A percentile compares a stretch with the other conserved stretches of the same genome.
These are phyloP conservation scores for Apiospora kogelbergensis DNA, from an alignment of 2,329 filamentous ascomycete genomes.

Conservation along the genomic window DNA sequence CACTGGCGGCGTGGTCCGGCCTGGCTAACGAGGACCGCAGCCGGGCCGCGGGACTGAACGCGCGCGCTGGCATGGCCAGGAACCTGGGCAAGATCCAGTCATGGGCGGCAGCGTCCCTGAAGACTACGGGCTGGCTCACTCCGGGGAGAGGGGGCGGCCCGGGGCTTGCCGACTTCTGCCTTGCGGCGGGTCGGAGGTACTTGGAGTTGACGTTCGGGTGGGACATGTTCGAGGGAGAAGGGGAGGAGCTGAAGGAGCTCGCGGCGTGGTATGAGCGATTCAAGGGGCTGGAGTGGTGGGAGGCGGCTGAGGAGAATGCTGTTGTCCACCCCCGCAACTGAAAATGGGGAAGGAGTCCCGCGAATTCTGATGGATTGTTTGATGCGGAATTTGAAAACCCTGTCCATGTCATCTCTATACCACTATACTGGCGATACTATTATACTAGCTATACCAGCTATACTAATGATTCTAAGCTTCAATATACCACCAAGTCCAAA, in stretches of 20 bases:
- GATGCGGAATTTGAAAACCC: not conserved
- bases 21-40: constrained; percentile 18
- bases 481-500: too few species aligned
- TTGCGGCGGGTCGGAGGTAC: constrained; percentile 20
- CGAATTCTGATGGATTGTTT: not conserved
- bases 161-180: constrained; percentile 19
- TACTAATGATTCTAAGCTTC: too few species aligned
- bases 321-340: constrained; percentile 15
- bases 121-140: constrained; percentile 21
- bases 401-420: too few species aligned
- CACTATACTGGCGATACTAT: too few species aligned
- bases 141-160: constrained; percentile 18
- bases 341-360: constrained; percentile 11
- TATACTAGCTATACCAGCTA: too few species aligned
- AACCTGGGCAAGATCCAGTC: constrained; percentile 17
- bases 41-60: constrained; percentile 15
- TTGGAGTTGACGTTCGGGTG: constrained; percentile 18
- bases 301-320: constrained; percentile 16
- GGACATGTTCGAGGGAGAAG: constrained; percentile 16
- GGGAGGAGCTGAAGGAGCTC: constrained; percentile 15
- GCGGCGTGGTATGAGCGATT: constrained; percentile 20
- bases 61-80: constrained; percentile 12
- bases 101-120: constrained; percentile 15
- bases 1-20: constrained; percentile 14
- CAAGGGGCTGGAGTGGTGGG: constrained; percentile 20